Conservation (phyloP, 768 basidiomycete genomes). For the Naganishia vaughanmartiniae region DNA sequence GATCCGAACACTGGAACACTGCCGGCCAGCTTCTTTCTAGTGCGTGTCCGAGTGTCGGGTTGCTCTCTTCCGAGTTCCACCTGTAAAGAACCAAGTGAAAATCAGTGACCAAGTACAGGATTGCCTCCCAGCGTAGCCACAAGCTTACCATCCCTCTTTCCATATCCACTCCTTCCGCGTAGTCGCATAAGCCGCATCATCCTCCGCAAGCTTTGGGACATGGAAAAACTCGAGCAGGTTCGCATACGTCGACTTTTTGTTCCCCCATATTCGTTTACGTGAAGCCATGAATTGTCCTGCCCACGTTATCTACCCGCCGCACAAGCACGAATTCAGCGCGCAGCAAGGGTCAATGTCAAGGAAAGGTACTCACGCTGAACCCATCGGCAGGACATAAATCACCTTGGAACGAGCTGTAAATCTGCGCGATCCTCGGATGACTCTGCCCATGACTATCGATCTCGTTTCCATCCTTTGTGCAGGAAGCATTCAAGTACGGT, state of each 20-base stretch:
- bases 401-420: conserved; percentile 46
- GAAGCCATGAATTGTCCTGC: conserved; percentile 50
- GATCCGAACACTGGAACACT: conserved; percentile 23
- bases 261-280: conserved; percentile 40
- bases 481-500: conserved; percentile 40
- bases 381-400: conserved; percentile 43
- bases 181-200: conserved; percentile 10
- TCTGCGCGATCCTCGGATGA: conserved; percentile 44
- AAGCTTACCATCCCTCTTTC: conserved; percentile 40
- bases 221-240: conserved; percentile 39
- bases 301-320: conserved; percentile 42
- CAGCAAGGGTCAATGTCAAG: too few species aligned
- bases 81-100: too few species aligned
- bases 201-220: conserved; percentile 25
- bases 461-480: conserved; percentile 37
- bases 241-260: conserved; percentile 38
- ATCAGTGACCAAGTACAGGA: too few species aligned
- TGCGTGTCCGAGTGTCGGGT: conserved; percentile 43
- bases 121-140: not conserved
- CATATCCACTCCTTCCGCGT: conserved; percentile 41
- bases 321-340: not conserved
- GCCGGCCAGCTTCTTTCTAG: conserved; percentile 29
- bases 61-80: conserved; percentile 36
- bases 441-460: conserved; percentile 39
- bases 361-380: conserved; percentile 29